phyloP scores from a whole-genome alignment of 495 filamentous ascomycete species.

The Penicillium herquei region DNA sequence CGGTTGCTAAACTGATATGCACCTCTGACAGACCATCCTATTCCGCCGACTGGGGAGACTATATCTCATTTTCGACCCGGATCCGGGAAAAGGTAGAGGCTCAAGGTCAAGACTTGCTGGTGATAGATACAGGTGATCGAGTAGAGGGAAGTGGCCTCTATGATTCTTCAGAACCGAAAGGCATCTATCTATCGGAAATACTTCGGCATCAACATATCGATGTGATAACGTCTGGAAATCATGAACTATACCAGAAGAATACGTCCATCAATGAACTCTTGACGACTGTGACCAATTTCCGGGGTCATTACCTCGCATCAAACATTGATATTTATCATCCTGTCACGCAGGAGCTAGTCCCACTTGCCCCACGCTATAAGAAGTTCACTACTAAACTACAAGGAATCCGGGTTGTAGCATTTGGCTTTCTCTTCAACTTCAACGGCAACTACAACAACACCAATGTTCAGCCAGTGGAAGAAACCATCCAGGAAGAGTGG shows the following conservation, averaged over 20 bases:
- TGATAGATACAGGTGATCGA: conserved; percentile 92
- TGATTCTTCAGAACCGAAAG: conserved; percentile 83
- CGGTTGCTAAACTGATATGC: conserved; percentile 17
- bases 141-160: conserved; percentile 97
- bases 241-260: conserved; percentile 83
- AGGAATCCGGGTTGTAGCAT: conserved; percentile 76
- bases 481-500: conserved; percentile 81
- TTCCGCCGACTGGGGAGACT: conserved; percentile 96
- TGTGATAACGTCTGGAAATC: conserved; percentile 85
- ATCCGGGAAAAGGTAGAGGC: conserved; percentile 76
- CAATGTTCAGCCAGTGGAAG: conserved; percentile 70
- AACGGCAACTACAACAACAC: conserved; percentile 86
- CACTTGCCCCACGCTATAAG: conserved; percentile 77
- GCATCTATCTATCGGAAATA: conserved; percentile 83
- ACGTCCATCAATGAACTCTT: conserved; percentile 75
- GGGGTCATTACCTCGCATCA: conserved; percentile 75
- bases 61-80: conserved; percentile 85
- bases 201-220: conserved; percentile 80
- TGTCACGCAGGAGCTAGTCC: conserved; percentile 62
- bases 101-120: conserved; percentile 75
- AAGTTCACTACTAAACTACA: conserved; percentile 90
- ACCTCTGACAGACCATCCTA: conserved; percentile 64
- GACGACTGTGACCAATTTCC: conserved; percentile 75
- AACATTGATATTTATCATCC: conserved; percentile 88
- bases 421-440: conserved; percentile 96